Evolutionary conservation across 2,329 filamentous ascomycete species (phyloP), one percentile per base, ranked within the genome.

Genomic region (Alternaria triticimaculans): DNA sequence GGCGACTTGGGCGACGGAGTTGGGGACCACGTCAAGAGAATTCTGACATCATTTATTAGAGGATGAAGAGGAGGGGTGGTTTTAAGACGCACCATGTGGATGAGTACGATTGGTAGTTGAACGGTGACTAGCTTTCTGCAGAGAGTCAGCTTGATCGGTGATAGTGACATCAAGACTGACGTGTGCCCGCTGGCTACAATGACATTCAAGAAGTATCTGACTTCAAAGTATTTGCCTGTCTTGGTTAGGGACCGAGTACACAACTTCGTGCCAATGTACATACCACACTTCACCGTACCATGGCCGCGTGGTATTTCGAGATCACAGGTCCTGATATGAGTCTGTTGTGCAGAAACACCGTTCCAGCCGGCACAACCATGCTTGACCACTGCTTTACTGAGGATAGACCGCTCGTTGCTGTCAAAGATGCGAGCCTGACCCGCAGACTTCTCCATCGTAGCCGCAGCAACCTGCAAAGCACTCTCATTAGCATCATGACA

Each of bases 11-110:
- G 84, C 85, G 8, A 85, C 83, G 2, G 83, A 84, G 59, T 87
- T 87, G 18, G 86, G 85, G 9, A 86, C 80, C 8, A 87, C 84
- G 60, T 87, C 86, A 46, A 87, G 79, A 1, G 85, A 87, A 64
- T 87, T 87, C 79, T 82, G 20, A 5, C n/a, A n/a, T n/a, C n/a
- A n/a, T n/a, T 11, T 20, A 14, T 44, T 11, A 46, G 18, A 8
- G 6, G 18, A 18, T 26, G 4, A 5, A 9, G 26, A 23, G 30
- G 18, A 26, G 15, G 15, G 45, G 4, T 45, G 3, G 4, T n/a
- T 3, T n/a, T 18, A 14, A 33, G n/a, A 70, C 66, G 25, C 55
- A 82, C 81, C 81, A 87, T 87, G 67, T 87, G 86, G 43, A 87
- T 85, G 55, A 87, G 80, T 4, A 86, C 85, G 58, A 87, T 84